Base-by-base conservation (phyloP, 306 rosid species). In the Prosopis cineraria region DNA sequence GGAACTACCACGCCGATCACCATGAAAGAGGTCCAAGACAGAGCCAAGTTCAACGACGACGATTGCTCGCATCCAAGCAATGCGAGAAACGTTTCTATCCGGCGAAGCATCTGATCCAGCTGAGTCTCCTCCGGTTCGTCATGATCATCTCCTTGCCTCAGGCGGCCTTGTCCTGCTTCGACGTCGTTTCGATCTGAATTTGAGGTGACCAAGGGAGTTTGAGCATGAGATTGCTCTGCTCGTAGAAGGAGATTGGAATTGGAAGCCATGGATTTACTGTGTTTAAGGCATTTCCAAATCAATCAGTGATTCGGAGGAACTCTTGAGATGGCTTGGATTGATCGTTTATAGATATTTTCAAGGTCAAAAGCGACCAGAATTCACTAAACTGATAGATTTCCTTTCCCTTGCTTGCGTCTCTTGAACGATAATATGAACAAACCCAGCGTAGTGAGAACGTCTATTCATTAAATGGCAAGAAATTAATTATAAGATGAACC, bases 31-130 rank as follows among this genome's bases (percentile, higher is more conserved):
- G 63, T 72, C 96, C 97, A 93, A n/a, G 89, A 89, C 22, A 86
- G 63, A 0, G 48, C 74, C 1, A 79, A 59, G 69, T 74, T 65
- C 1, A 70, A 14, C 24, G 25, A 2, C 4, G 91, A 84, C 20
- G 84, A 43, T 56, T 86, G 94, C 31, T 78, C 77, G 62, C 87
- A 90, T 3, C 97, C 96, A 10, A 93, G 79, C n/a, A 85, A 10
- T 13, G 86, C 69, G 1, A 92, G 86, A 60, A 82, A 82, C 3
- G 7, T 48, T 44, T 93, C 96, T 12, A 90, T 73, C 36, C 81
- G 62, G 17, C 36, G 69, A 4, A 93, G 89, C 22, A 79, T 82
- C 24, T 65, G 74, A 37, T 89, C 91, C 73, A 93, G 52, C 40
- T 34, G 74, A 40, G 55, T 86, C 7, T 83, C 88, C 10, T 84